These are phyloP conservation scores for Lentinus tigrinus DNA, from an alignment of 768 basidiomycete species.

Conservation along the genomic window DNA sequence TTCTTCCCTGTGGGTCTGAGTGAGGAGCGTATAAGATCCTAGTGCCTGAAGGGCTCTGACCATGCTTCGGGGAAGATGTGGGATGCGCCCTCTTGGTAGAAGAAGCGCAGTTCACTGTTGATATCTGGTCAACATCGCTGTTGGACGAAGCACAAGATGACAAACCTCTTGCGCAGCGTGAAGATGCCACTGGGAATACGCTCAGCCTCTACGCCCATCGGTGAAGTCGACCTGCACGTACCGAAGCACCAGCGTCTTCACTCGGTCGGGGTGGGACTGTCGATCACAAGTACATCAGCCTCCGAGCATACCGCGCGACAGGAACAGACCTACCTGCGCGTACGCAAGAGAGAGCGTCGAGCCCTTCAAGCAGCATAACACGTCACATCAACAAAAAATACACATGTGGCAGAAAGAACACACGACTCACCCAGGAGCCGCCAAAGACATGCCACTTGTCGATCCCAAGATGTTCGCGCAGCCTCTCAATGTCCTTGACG, in stretches of 20 bases:
- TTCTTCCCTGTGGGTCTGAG: conserved; percentile 60
- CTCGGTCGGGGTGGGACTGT: conserved; percentile 78
- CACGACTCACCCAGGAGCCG: conserved; percentile 79
- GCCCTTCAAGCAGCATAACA: conserved; percentile 45
- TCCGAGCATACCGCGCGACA: neutral
- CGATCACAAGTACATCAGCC: neutral
- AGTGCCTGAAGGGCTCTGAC: conserved; percentile 34
- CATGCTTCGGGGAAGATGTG: conserved; percentile 88
- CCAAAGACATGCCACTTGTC: conserved; percentile 95
- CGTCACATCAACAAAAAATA: neutral
- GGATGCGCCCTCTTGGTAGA: conserved; percentile 86
- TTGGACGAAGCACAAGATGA: neutral
- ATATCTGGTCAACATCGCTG: neutral
- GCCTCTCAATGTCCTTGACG: conserved; percentile 83
- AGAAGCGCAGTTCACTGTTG: conserved; percentile 77
- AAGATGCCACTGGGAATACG: conserved; percentile 71
- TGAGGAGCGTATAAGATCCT: neutral
- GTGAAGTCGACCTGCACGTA: conserved; percentile 29
- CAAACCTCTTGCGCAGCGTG: conserved; percentile 73
- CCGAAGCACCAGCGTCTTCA: conserved; percentile 78
- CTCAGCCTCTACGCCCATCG: neutral
- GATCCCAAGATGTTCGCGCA: conserved; percentile 72
- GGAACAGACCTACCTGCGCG: conserved; percentile 55
- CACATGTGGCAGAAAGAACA: neutral
- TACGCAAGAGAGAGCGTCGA: conserved; percentile 86